Base-by-base conservation (phyloP, 345 rosid species). In the Bruguiera gymnorhiza region DNA sequence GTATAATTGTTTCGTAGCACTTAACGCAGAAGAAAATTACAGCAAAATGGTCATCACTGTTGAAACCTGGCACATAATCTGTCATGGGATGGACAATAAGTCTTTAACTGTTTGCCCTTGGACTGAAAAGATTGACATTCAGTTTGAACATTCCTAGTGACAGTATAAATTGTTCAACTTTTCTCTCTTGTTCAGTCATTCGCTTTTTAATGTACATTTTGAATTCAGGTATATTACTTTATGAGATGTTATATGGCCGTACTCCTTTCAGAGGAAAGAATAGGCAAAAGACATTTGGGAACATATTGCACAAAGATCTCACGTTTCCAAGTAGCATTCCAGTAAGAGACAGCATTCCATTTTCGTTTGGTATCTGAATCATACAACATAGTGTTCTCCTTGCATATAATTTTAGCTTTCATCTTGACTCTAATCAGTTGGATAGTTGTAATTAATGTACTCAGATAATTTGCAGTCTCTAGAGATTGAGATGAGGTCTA, bases 231-330 rank as follows among this genome's bases (percentile, higher is more conserved):
- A 86, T 92, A 66, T 79, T 95, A 77, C 71, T 95, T 84, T 92
- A 95, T 65, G 99, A 95, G 87, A 95, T 95, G 97, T 83, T 95
- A 52, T 95, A 91, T n/a, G 99, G 97, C 8, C 96, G 97, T 7
- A 95, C 97, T 26, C 97, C 99, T 68, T 95, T 92, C 80, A 83
- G 97, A 73, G 97, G 99, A 34, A 95, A 95, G 84, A 95, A 95
- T 67, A 86, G 99, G 82, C 97, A 90, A 70, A 95, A 83, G 91
- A 92, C 97, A 60, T 95, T 92, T 83, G 82, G 88, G 76, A 95
- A 95, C 85, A 87, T 95, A 75, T 84, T 95, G 84, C 85, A 77
- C 87, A 95, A 95, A 83, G 96, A 92, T 79, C 97, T 95, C 58
- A 89, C 97, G 4, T 92, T 92, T 70, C 99, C 99, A 1, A 95